Base-by-base conservation (phyloP, 2,329 filamentous ascomycete genomes). In the Raffaelea arxii region DNA sequence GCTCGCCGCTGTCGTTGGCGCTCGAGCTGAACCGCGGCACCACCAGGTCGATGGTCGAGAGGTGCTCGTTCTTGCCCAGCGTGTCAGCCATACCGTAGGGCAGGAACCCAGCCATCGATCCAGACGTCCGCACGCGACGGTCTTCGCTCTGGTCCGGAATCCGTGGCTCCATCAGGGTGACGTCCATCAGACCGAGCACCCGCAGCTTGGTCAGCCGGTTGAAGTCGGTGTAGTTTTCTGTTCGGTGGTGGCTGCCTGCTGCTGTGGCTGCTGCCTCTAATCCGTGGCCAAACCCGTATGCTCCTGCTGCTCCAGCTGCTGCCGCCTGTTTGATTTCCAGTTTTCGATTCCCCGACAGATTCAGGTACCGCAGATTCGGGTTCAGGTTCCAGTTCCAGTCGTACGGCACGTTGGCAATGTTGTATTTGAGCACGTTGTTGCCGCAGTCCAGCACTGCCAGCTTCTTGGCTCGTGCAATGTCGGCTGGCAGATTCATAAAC, bases 331-430 rank as follows among this genome's bases (percentile, higher is more conserved):
- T 84, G 68, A 98, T 97, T 64, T 98, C 92, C 27, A 98, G 68
- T 43, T 91, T 82, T 64, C 95, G 96, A 68, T 98, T 98, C 44
- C 92, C 92, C 1, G 91, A 97, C 59, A 98, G 73, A 59, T 97
- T 98, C 52, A 98, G 81, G 59, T 94, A 98, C 52, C 90, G 85
- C 54, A 98, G 69, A 57, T 96, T 94, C 42, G 86, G 87, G 58
- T 98, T 98, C 74, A 92, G 86, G 59, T 97, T 97, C 92, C 92
- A 98, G 58, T 98, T 98, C 92, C 92, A 98, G 62, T 98, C 92
- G 61, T 98, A 98, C 0, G 91, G 92, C 74, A 94, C 95, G 59
- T 98, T 98, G 25, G 89, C 92, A 41, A 98, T 94, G 61, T 98
- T 98, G 75, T 98, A 98, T 65, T 97, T 98, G 48, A 98, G 72